Evolutionary conservation across 2,329 filamentous ascomycete genomes (phyloP).

Genomic region (Ophiocordyceps camponoti-rufipedis): DNA sequence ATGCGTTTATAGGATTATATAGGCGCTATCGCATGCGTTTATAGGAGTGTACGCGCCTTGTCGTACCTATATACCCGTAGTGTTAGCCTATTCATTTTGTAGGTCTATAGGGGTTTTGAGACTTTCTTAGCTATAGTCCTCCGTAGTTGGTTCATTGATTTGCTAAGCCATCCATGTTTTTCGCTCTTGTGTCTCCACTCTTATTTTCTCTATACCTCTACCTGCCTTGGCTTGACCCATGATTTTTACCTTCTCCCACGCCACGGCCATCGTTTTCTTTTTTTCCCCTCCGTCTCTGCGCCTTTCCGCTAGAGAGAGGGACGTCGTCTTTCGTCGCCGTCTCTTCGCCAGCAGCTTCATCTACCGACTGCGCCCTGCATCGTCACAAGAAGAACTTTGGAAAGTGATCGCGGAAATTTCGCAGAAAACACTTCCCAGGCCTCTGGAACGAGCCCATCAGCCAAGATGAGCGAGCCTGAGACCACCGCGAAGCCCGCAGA

Average conservation of each 20-base stretch:
- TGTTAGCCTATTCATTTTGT: no score
- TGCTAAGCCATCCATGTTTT: not conserved
- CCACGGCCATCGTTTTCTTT: no score
- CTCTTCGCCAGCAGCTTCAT: not conserved
- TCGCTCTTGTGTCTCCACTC: not conserved
- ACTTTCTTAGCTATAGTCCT: no score
- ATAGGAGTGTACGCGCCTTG: no score
- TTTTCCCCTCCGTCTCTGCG: not conserved
- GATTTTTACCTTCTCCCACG: no score
- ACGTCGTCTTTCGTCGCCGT: not conserved
- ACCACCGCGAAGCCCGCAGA: conserved; percentile 21
- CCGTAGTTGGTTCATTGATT: not conserved
- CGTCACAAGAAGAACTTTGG: not conserved
- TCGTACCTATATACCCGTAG: no score
- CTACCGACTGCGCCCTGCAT: not conserved
- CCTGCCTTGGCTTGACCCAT: no score
- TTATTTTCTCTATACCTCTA: not conserved
- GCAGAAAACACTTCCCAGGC: not conserved
- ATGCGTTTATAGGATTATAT: no score
- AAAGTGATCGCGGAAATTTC: not conserved
- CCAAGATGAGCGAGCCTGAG: conserved; percentile 20
- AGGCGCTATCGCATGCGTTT: no score
- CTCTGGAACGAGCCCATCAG: not conserved
- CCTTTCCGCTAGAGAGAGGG: not conserved
- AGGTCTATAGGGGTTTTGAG: no score